A percentile compares a stretch with the other conserved stretches of the same genome.
Conservation (phyloP, 176 grass and related monocot genomes). For the Lolium multiflorum region DNA sequence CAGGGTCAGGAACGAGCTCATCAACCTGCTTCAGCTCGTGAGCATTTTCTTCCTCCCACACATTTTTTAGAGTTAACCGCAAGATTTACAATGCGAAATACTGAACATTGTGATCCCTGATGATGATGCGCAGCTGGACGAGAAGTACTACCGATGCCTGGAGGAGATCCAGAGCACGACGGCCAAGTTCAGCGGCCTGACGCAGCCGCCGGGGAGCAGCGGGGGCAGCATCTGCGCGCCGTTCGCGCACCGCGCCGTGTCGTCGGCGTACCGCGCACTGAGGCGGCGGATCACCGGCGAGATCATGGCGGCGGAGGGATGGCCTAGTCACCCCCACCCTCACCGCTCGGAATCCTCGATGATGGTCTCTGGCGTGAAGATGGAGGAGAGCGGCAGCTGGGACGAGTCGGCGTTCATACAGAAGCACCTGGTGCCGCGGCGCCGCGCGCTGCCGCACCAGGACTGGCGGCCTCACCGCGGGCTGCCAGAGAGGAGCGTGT, state of each 20-base stretch:
- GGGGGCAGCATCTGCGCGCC: conserved; percentile 41
- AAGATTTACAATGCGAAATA: not conserved
- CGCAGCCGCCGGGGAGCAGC: conserved; percentile 10
- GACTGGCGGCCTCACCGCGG: conserved; percentile 90
- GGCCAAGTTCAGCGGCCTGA: conserved; percentile 59
- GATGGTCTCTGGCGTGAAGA: not conserved
- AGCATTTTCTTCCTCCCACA: not conserved
- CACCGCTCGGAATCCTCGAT: conserved; percentile 9
- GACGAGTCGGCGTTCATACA: conserved; percentile 65
- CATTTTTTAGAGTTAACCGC: not conserved
- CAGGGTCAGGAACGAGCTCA: conserved; percentile 43
- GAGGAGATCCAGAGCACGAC: conserved; percentile 74
- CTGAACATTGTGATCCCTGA: not conserved
- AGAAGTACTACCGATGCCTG: conserved; percentile 78
- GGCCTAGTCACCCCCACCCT: not conserved
- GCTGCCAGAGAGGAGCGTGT: conserved; percentile 77
- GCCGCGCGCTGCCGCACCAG: conserved; percentile 57
- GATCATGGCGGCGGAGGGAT: conserved; percentile 27
- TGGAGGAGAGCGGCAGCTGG: conserved; percentile 31
- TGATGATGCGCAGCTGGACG: conserved; percentile 60
- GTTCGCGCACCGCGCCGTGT: conserved; percentile 69
- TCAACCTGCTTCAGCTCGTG: conserved; percentile 60
- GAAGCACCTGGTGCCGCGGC: conserved; percentile 74
- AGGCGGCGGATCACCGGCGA: conserved; percentile 56
- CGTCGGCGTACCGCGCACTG: conserved; percentile 57